phyloP scores from a whole-genome alignment of 768 basidiomycete species.

The Kwoniella mangroviensis region DNA sequence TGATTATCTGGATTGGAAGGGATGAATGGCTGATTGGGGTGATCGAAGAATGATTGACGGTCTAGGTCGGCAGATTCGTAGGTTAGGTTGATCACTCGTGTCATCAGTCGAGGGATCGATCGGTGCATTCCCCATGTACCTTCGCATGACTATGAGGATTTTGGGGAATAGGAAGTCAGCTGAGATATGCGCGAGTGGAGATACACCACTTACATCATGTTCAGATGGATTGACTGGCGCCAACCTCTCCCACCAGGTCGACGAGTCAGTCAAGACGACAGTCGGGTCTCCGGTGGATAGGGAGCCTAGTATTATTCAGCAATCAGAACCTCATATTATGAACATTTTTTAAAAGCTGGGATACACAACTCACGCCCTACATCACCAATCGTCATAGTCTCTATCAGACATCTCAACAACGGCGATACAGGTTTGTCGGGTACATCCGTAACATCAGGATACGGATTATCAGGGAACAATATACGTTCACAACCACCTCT shows the following conservation, averaged over 20 bases:
- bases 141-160: constrained; percentile 14
- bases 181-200: not conserved
- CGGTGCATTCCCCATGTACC: constrained; percentile 19
- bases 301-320: not conserved
- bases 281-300: constrained; percentile 17
- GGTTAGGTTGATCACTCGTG: constrained; percentile 13
- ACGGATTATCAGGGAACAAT: constrained; percentile 12
- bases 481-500: constrained; percentile 20
- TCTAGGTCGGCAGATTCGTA: constrained; percentile 16
- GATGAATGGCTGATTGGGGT: constrained; percentile 2
- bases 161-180: not conserved
- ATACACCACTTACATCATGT: constrained; percentile 7
- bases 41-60: constrained; percentile 14
- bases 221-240: not conserved
- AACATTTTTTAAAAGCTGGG: not conserved
- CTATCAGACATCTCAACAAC: constrained; percentile 17
- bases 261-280: constrained; percentile 7
- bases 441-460: constrained; percentile 1
- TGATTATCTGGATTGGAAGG: not conserved
- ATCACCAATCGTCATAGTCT: constrained; percentile 16
- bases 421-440: constrained; percentile 15
- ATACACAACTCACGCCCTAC: constrained; percentile 6
- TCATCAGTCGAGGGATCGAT: constrained; percentile 9
- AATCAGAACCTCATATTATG: not conserved
- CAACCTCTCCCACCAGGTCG: constrained; percentile 21